phyloP scores from a whole-genome alignment of 2,329 filamentous ascomycete genomes.

The Monosporascus sp. region DNA sequence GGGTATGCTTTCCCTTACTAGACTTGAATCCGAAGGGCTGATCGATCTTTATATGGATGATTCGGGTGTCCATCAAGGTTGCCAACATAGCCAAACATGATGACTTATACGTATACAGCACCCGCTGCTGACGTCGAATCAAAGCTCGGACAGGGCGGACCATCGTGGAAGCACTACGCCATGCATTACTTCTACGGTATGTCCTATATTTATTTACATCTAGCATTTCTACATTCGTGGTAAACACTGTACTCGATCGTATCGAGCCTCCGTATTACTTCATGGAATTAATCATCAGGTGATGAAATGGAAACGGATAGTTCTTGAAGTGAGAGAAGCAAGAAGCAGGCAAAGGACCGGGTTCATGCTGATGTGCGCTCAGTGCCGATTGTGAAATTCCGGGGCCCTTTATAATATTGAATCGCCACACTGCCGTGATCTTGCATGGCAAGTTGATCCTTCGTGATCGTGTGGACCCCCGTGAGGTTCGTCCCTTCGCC shows the following conservation, averaged over 20 bases:
- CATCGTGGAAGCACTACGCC: too few relatives aligned
- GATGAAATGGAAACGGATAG: not conserved
- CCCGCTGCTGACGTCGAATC: too few relatives aligned
- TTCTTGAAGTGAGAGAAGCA: too few relatives aligned
- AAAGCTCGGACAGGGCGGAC: too few relatives aligned
- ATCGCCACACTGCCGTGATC: constrained; percentile 10
- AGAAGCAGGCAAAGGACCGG: not conserved
- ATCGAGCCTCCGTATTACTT: too few relatives aligned
- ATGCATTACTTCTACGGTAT: too few relatives aligned
- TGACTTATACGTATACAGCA: not conserved
- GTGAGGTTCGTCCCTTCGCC: constrained; percentile 14
- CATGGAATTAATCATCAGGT: not conserved
- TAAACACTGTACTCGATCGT: too few relatives aligned
- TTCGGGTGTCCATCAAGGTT: not conserved
- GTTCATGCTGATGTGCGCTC: not conserved
- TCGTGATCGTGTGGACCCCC: constrained; percentile 10
- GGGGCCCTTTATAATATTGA: constrained; percentile 13
- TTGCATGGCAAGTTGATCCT: constrained; percentile 11
- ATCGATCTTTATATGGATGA: not conserved
- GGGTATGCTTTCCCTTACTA: too few relatives aligned
- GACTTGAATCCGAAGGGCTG: too few relatives aligned
- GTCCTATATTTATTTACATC: too few relatives aligned
- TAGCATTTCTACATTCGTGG: too few relatives aligned
- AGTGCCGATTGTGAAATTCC: constrained; percentile 4
- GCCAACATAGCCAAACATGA: not conserved